A percentile compares a stretch with the other conserved stretches of the same genome.
These are phyloP conservation scores for Lasiodiplodia citricola DNA, from an alignment of 2,329 filamentous ascomycete genomes.

Conservation along the genomic window DNA sequence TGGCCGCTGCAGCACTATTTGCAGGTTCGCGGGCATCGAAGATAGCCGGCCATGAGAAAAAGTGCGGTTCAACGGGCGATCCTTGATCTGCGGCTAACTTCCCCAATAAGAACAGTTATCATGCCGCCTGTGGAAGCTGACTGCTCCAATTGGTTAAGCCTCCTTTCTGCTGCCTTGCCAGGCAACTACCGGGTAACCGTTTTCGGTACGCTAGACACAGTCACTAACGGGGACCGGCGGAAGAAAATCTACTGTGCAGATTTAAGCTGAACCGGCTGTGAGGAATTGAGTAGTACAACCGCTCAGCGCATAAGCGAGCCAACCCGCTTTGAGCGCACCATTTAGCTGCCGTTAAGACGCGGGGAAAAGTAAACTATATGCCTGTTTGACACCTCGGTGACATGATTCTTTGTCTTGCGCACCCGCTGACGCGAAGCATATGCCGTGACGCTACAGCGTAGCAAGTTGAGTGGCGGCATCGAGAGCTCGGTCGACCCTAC, in stretches of 20 bases:
- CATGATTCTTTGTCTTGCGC: neutral
- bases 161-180: neutral
- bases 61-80: neutral
- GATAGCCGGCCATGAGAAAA: neutral
- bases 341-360: neutral
- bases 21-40: neutral
- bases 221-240: neutral
- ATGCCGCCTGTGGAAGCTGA: neutral
- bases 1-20: neutral
- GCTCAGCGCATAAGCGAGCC: neutral
- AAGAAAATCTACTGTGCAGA: neutral
- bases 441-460: neutral
- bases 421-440: neutral
- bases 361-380: neutral
- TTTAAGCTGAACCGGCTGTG: neutral
- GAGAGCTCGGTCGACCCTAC: neutral
- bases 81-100: neutral
- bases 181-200: neutral
- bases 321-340: neutral
- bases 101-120: neutral
- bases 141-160: neutral
- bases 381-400: slow-evolving; percentile 1
- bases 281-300: neutral
- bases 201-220: neutral
- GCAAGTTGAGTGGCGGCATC: neutral